Base-by-base conservation (phyloP, 768 basidiomycete species). In the Agaricus bisporus region DNA sequence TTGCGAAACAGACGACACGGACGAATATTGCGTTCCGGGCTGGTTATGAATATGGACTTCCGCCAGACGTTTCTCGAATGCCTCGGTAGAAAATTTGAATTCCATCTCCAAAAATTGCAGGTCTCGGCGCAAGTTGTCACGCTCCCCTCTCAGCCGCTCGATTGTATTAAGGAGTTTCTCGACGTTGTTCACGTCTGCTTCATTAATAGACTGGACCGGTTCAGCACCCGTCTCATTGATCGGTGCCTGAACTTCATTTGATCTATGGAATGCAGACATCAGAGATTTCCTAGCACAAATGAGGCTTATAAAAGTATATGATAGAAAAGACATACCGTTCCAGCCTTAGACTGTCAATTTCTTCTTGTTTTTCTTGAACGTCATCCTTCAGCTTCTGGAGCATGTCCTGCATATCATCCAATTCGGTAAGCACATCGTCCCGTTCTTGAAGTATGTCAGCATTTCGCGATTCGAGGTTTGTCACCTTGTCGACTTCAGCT, bases 81-180 rank as follows among this genome's bases (percentile, higher is more conserved):
- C 77, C 55, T 88, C 78, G 14, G 82, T 75, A 2, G 80, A 70
- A 60, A 88, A 85, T 58, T 72, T 78, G 22, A 81, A 79, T 67
- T 91, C 88, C 2, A 74, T 71, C 58, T 86, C 77, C 50, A 85
- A 69, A 66, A 90, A 91, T 46, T 86, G 75, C 12, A 91, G 66
- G 50, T 85, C 77, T 5, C 82, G 76, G 48, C 76, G 76, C 25
- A 88, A 73, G 43, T 66, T 70, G 57, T 90, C 83, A 4, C 88
- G 75, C 59, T 91, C 86, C 4, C 66, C 64, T 4, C 88, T 82
- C 43, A 90, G 70, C 32, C 88, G 79, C n/a, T 82, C 78, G 41
- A 88, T 71, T 1, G 87, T 82, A 25, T 66, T 66, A 47, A 90
- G 70, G 20, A 90, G 71, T 37, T 76, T 78, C 56, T 79, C 80